A percentile compares a stretch with the other conserved stretches of the same genome.
Evolutionary conservation across 768 basidiomycete species (phyloP).

Genomic region (Leccinellum rugosiceps): DNA sequence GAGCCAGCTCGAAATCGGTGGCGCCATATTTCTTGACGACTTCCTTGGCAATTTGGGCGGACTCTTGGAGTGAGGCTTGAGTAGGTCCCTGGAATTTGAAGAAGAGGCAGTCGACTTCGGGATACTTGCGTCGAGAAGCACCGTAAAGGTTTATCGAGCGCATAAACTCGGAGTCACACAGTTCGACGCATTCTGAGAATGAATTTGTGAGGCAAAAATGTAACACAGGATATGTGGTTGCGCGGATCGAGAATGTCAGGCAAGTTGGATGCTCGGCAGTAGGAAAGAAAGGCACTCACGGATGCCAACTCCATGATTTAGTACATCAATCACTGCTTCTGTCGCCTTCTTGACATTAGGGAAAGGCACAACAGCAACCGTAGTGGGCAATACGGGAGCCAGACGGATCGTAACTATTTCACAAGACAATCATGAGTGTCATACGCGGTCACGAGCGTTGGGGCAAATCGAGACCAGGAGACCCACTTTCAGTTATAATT

Average conservation of each 20-base stretch:
- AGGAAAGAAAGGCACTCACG: constrained; percentile 44
- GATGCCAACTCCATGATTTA: constrained; percentile 72
- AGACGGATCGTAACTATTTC: constrained; percentile 70
- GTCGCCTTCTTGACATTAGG: constrained; percentile 71
- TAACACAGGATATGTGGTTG: neutral
- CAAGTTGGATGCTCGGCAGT: neutral
- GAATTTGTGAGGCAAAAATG: neutral
- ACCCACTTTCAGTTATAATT: constrained; percentile 78
- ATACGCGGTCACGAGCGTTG: neutral
- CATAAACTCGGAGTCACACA: constrained; percentile 73
- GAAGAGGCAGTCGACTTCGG: constrained; percentile 68
- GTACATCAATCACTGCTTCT: constrained; percentile 68
- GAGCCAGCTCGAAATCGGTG: constrained; percentile 62
- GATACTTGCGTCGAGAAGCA: constrained; percentile 53
- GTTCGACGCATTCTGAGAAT: constrained; percentile 73
- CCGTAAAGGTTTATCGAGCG: constrained; percentile 55
- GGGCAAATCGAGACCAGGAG: neutral
- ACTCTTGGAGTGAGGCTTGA: constrained; percentile 52
- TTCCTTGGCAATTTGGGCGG: constrained; percentile 52
- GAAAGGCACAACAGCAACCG: constrained; percentile 80
- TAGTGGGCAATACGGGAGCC: constrained; percentile 77
- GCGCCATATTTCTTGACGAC: constrained; percentile 66
- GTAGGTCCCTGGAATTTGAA: constrained; percentile 85
- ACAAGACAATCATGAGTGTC: neutral
- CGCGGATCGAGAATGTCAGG: neutral